These are phyloP conservation scores for Neolecta irregularis DNA, from an alignment of 1,139 yeast species.

Conservation along the genomic window DNA sequence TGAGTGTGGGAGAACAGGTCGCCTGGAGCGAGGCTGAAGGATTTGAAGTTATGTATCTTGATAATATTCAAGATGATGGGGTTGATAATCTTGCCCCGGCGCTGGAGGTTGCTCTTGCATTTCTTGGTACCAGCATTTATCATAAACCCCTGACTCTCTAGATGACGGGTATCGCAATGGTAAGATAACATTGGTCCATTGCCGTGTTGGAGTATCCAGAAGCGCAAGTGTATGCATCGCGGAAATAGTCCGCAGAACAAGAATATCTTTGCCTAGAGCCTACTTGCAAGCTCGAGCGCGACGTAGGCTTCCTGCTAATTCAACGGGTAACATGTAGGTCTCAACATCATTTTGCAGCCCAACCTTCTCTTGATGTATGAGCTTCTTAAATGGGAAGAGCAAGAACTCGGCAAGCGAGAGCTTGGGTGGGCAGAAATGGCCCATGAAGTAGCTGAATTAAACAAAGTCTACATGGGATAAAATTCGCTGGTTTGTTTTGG, in stretches of 20 bases:
- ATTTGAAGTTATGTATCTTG: conserved; percentile 22
- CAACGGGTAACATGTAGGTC: too few species aligned
- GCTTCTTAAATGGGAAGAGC: conserved; percentile 62
- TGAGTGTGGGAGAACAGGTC: conserved; percentile 90
- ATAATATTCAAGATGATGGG: conserved; percentile 37
- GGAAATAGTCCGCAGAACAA: conserved; percentile 61
- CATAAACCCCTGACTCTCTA: conserved; percentile 17
- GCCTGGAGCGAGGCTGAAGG: neutral
- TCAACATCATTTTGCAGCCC: conserved; percentile 84
- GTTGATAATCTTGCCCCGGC: conserved; percentile 31
- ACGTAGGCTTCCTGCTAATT: too few species aligned
- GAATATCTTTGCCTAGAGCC: conserved; percentile 53
- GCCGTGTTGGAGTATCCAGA: conserved; percentile 83
- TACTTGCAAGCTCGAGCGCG: conserved; percentile 71
- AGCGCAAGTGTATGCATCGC: conserved; percentile 87
- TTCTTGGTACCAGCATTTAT: conserved; percentile 15
- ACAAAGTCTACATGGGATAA: too few species aligned
- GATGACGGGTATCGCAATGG: conserved; percentile 27
- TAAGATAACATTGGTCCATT: conserved; percentile 58
- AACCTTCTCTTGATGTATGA: conserved; percentile 77
- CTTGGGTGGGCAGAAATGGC: too few species aligned
- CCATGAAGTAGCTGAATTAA: too few species aligned
- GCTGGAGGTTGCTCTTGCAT: conserved; percentile 30
- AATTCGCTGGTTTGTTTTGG: too few species aligned
- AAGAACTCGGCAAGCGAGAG: conserved; percentile 21